phyloP scores from a whole-genome alignment of 495 filamentous ascomycete genomes.

The Chaetomium fimeti region DNA sequence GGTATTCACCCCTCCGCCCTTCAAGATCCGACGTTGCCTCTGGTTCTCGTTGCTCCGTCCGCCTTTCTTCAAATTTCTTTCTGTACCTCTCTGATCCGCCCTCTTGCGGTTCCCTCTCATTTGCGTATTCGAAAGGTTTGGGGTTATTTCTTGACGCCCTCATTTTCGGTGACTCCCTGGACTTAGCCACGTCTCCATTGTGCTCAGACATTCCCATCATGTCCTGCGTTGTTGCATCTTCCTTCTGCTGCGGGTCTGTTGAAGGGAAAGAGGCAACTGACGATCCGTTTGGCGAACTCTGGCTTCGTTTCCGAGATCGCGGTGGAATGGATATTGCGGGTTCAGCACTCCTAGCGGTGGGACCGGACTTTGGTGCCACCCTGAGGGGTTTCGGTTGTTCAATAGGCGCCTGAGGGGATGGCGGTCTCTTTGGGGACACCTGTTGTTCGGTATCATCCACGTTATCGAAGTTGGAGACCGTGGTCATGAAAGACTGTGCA shows the following conservation, averaged over 20 bases:
- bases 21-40: too few relatives aligned
- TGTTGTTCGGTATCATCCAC: slow-evolving; percentile 14
- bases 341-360: neutral
- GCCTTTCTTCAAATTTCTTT: neutral
- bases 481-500: slow-evolving; percentile 31
- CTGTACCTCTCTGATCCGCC: neutral
- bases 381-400: slow-evolving; percentile 12
- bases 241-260: neutral
- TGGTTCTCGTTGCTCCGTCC: neutral
- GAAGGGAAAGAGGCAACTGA: neutral
- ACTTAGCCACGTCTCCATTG: neutral
- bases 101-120: neutral
- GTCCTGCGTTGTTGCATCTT: neutral
- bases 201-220: neutral
- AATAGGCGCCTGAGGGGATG: neutral
- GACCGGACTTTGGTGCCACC: slow-evolving; percentile 18
- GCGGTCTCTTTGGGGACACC: neutral
- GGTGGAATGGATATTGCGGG: slow-evolving; percentile 24
- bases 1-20: neutral
- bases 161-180: neutral
- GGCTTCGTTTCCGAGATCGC: slow-evolving; percentile 29
- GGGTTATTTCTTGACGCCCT: neutral
- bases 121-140: neutral
- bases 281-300: neutral
- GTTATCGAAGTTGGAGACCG: slow-evolving; percentile 25